phyloP scores from a whole-genome alignment of 805 yeast genomes.

The Yamadazyma nakazawae region DNA sequence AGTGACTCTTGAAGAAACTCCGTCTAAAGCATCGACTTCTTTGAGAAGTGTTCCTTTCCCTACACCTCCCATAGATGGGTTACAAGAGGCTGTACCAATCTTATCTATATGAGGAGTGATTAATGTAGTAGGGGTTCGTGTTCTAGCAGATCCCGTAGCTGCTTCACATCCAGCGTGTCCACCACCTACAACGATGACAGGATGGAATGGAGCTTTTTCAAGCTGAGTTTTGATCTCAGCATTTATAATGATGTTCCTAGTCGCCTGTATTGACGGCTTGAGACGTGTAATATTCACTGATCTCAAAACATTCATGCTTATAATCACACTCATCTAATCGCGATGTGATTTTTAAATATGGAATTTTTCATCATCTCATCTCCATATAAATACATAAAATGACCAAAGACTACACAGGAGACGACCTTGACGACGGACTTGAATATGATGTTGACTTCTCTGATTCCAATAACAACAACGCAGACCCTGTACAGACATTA shows the following conservation, averaged over 20 bases:
- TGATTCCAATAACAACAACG: conserved; percentile 14
- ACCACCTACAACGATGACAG: conserved; percentile 90
- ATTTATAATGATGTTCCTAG: conserved; percentile 26
- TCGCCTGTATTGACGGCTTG: background rate
- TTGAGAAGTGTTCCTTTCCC: conserved; percentile 92
- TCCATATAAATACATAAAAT: background rate
- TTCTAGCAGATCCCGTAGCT: conserved; percentile 85
- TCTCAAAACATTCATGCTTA: background rate
- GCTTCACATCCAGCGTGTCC: conserved; percentile 99
- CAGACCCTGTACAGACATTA: conserved; percentile 20
- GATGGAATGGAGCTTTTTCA: conserved; percentile 34
- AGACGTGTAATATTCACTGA: background rate
- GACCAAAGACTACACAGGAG: conserved; percentile 36
- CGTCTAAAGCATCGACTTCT: conserved; percentile 96
- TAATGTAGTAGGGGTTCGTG: conserved; percentile 67
- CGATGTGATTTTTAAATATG: background rate
- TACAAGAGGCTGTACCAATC: conserved; percentile 94
- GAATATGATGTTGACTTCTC: conserved; percentile 51
- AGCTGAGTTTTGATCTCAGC: conserved; percentile 34
- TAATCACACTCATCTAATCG: background rate
- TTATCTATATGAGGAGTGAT: conserved; percentile 73
- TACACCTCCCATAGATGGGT: conserved; percentile 97
- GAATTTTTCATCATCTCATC: conserved; percentile 9
- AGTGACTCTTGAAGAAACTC: conserved; percentile 80
- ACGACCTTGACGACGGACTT: conserved; percentile 78